Evolutionary conservation across 495 filamentous ascomycete species (phyloP).

Genomic region (Xanthoparmelia taractica): DNA sequence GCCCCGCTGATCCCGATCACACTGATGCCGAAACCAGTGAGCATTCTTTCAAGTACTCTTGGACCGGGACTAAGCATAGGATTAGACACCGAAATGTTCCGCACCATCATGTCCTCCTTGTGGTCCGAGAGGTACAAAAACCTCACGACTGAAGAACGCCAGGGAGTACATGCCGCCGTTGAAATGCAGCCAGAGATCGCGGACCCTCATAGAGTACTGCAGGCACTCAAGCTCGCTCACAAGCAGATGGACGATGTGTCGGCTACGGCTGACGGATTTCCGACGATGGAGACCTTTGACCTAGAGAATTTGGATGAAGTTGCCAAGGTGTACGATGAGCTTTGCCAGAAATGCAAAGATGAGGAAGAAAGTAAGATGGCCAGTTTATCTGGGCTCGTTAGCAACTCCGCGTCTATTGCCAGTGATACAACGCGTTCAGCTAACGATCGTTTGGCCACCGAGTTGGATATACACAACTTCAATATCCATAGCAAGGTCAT

Average conservation of each 20-base stretch:
- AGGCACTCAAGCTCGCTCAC: not conserved
- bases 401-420: not conserved
- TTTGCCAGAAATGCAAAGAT: not conserved
- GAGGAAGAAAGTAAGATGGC: not conserved
- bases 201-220: not conserved
- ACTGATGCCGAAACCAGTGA: not conserved
- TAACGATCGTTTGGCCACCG: not conserved
- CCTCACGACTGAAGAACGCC: not conserved
- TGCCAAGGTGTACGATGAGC: not conserved
- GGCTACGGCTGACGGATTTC: not conserved
- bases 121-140: not conserved
- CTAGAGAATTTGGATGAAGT: not conserved
- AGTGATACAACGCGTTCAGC: not conserved
- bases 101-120: too few species aligned
- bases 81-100: not conserved
- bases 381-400: not conserved
- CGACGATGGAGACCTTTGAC: not conserved
- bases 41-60: not conserved
- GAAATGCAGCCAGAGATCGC: not conserved
- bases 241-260: not conserved
- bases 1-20: too few species aligned
- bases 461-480: not conserved
- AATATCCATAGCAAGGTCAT: not conserved
- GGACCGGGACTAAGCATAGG: not conserved
- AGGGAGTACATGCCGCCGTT: not conserved